Base-by-base conservation (phyloP, 495 filamentous ascomycete genomes). In the Acidiella bohemica region DNA sequence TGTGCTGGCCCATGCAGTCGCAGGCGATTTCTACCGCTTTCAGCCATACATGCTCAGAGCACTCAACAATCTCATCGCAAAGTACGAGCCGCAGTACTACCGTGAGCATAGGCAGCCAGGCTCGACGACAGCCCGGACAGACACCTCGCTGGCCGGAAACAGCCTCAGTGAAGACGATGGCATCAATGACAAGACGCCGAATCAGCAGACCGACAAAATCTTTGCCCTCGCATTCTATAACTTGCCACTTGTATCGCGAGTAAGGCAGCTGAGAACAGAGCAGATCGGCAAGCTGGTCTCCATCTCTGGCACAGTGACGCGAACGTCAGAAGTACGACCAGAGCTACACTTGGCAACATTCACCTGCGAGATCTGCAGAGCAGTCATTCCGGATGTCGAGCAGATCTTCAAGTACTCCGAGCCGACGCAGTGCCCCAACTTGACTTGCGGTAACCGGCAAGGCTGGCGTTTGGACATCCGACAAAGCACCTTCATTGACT, bases 371-470 rank as follows among this genome's bases (percentile, higher is more conserved):
- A 72, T 63, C 39, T 99, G 90, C 59, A 74, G 76, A 41, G 75
- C 73, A 3, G 76, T 84, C 1, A 72, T 90, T 3, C 73, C 80
- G 5, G 90, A 94, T 53, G 76, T 99, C 14, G 90, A 99, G 65
- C 90, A 99, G 61, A 94, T 84, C 2, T 99, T 99, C 64, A 75
- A 84, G 44, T 99, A 93, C 60, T 95, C 86, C 2, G 90, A 99
- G 54, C 90, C 90, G 10, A 81, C 84, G 3, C 84, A 95, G 63
- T 99, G 90, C 52, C 90, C 90, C 0, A 96, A 95, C 51, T 48
- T 67, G n/a, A 77, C 71, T n/a, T 99, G 90, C 55, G 74, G 74
- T 41, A 99, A 99, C 64, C 78, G 88, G 19, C 62, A 70, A 33
- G 85, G 81, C 14, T 99, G 90, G 90, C 75, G 84, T 18, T 66